Evolutionary conservation across 73 alveolate species (phyloP), one percentile per base, ranked within the genome.

Genomic region (Blepharisma stoltei): DNA sequence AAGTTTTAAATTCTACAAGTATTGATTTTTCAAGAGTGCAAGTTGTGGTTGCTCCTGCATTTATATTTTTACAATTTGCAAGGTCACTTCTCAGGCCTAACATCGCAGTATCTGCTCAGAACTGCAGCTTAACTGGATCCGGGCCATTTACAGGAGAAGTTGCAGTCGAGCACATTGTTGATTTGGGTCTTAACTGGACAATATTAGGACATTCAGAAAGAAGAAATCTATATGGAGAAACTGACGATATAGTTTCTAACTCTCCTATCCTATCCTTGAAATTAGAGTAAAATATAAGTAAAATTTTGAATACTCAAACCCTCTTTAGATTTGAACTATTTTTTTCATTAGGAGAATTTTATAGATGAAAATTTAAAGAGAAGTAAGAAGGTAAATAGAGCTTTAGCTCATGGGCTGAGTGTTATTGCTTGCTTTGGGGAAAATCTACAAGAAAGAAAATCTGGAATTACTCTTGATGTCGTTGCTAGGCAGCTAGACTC

Each of bases 201-300:
- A 90, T 97, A 47, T 80, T 97, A 65, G 99, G 99, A 45, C 99
- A 97, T 92, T 92, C 98, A 45, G 99, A 97, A 88, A 94, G 99
- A 87, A 89, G 99, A 83, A 80, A 83, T 65, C 88, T 90, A 81
- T 92, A 88, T 81, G 94, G 94, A 47, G 99, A 97, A 85, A 89
- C 94, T 70, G 90, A 85, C 87, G 98, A 92, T 83, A 87, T 88
- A 70, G 97, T 95, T 44, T 92, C 95, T 53, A 89, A n/a, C n/a
- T n/a, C n/a, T n/a, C n/a, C n/a, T n/a, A n/a, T n/a, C n/a, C n/a
- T n/a, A n/a, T n/a, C n/a, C n/a, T n/a, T n/a, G n/a, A n/a, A n/a
- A n/a, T n/a, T n/a, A n/a, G n/a, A n/a, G n/a, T n/a, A n/a, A n/a
- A n/a, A n/a, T n/a, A n/a, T n/a, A n/a, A n/a, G n/a, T n/a, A n/a